These are phyloP conservation scores for Blastobotrys proliferans DNA, from an alignment of 1,139 yeast genomes.

Conservation along the genomic window DNA sequence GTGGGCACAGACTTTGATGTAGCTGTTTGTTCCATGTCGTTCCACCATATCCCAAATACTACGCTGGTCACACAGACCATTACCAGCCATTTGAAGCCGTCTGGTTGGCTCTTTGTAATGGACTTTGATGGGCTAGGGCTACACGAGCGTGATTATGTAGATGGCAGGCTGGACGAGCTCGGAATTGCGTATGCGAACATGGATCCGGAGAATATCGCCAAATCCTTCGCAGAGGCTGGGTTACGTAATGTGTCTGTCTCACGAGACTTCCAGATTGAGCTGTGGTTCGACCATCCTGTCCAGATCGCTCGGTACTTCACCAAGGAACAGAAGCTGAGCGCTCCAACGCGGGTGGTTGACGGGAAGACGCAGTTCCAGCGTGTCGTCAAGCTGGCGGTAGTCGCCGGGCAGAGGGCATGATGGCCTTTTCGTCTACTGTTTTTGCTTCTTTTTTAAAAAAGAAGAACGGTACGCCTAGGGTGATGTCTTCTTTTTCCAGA, in stretches of 20 bases:
- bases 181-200: conserved; percentile 5
- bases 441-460: no score
- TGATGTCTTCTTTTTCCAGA: no score
- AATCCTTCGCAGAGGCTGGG: conserved; percentile 3
- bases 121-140: conserved; percentile 21
- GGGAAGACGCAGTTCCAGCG: conserved; percentile 2
- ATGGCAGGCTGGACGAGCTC: neutral
- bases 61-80: conserved; percentile 22
- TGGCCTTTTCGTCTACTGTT: no score
- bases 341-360: neutral
- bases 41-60: conserved; percentile 30
- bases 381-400: conserved; percentile 4
- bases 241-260: conserved; percentile 2
- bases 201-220: neutral
- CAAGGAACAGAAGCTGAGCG: neutral
- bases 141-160: conserved; percentile 1
- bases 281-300: conserved; percentile 4
- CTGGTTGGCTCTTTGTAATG: conserved; percentile 27
- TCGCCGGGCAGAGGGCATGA: conserved; percentile 9
- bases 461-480: no score
- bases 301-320: neutral
- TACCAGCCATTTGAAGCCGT: conserved; percentile 19
- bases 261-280: neutral
- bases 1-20: conserved; percentile 23
- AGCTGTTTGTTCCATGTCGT: conserved; percentile 28